These are phyloP conservation scores for Penicillium paradoxum DNA, from an alignment of 495 filamentous ascomycete genomes.

Conservation along the genomic window DNA sequence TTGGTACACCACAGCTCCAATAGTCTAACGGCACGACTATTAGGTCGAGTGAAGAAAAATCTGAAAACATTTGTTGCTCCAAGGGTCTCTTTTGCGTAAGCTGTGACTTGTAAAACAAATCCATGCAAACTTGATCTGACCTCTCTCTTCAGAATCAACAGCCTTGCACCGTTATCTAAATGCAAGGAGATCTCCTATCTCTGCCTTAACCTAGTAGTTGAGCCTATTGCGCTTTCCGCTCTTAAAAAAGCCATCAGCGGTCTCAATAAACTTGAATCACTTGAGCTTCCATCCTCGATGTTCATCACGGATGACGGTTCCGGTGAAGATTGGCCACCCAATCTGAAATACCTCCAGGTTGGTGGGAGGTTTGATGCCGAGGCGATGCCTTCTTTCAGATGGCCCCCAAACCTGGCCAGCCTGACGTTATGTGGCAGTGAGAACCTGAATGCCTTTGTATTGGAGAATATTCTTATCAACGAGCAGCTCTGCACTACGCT, in stretches of 20 bases:
- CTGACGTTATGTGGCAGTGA: conserved; percentile 26
- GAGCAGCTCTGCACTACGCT: conserved; percentile 5
- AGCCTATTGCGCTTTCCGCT: conserved; percentile 45
- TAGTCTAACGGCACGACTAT: conserved; percentile 58
- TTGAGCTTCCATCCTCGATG: conserved; percentile 54
- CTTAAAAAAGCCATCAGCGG: conserved; percentile 50
- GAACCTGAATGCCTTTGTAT: conserved; percentile 11
- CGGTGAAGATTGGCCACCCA: conserved; percentile 24
- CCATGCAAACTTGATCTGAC: conserved; percentile 5
- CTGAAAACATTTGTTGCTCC: conserved; percentile 63
- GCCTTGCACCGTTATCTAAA: conserved; percentile 59
- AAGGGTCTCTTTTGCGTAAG: conserved; percentile 56
- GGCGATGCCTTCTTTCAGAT: conserved; percentile 23
- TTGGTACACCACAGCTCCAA: conserved; percentile 64
- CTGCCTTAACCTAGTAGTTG: conserved; percentile 55
- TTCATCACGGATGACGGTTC: conserved; percentile 17
- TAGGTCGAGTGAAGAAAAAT: conserved; percentile 53
- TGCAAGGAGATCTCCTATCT: conserved; percentile 51
- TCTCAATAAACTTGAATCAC: conserved; percentile 43
- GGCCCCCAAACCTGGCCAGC: conserved; percentile 26
- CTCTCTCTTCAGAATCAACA: conserved; percentile 39
- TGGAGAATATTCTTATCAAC: conserved; percentile 3
- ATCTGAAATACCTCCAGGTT: conserved; percentile 20
- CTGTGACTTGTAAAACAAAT: neutral
- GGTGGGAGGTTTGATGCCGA: conserved; percentile 23